A percentile compares a stretch with the other conserved stretches of the same genome.
Conservation (phyloP, 805 yeast genomes). For the Kodamaea neixiangensis region DNA sequence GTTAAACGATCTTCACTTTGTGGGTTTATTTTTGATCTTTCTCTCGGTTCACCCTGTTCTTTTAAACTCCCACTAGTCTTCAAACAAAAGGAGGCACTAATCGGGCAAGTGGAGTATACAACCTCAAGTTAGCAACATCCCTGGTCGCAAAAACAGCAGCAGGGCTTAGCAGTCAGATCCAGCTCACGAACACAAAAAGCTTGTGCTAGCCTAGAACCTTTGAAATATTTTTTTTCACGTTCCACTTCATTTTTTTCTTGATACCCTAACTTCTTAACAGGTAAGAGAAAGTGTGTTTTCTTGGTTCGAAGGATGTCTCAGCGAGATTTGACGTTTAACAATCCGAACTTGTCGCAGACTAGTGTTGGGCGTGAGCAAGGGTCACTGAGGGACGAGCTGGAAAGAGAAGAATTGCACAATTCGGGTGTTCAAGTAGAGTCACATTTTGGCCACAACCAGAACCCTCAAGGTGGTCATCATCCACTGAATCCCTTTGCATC, state of each 20-base stretch:
- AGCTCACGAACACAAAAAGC: not conserved
- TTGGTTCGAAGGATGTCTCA: slow-evolving; percentile 19
- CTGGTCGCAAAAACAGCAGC: too few species aligned
- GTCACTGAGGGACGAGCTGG: too few species aligned
- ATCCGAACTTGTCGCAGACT: slow-evolving; percentile 12
- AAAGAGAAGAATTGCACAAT: not conserved
- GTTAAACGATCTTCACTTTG: not conserved
- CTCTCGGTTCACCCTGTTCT: not conserved
- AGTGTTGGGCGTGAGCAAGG: not conserved
- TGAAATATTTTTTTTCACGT: not conserved
- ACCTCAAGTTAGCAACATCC: too few species aligned
- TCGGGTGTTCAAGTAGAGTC: not conserved
- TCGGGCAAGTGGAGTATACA: too few species aligned
- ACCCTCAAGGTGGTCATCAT: not conserved
- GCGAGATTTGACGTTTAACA: slow-evolving; percentile 36
- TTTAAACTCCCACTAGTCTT: not conserved
- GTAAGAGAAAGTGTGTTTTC: not conserved
- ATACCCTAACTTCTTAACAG: not conserved
- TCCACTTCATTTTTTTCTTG: not conserved
- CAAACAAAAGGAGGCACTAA: too few species aligned
- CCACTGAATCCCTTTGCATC: slow-evolving; percentile 18
- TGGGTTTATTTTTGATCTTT: not conserved
- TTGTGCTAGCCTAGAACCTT: not conserved
- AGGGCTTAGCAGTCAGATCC: too few species aligned
- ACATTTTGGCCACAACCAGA: not conserved